Base-by-base conservation (phyloP, 805 yeast species). In the Candida pseudoglaebosa region DNA sequence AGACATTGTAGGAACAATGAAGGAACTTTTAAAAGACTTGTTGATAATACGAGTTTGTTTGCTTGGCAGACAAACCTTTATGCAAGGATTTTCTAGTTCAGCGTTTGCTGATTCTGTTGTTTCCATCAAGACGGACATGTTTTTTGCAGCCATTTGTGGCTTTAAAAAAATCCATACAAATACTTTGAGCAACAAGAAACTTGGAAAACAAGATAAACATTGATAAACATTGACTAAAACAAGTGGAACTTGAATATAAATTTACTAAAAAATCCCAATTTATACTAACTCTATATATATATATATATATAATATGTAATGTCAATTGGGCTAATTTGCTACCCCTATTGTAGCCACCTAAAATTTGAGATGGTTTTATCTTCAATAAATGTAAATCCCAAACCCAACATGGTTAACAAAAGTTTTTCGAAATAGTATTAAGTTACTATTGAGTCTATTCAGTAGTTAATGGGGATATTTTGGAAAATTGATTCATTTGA, bases 71-170 rank as follows among this genome's bases (percentile, higher is more conserved):
- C 15, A 26, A 6, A 26, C 12, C 13, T 7, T 26, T 10, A n/a
- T 26, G 15, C 29, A 26, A 5, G 29, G 29, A 13, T 26, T 26
- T 5, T 26, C 29, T n/a, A n/a, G n/a, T 13, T 15, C 6, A 26
- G 29, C 6, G 29, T 26, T 6, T 26, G 29, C n/a, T n/a, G n/a
- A n/a, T n/a, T n/a, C n/a, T n/a, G n/a, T n/a, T n/a, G n/a, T n/a
- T n/a, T n/a, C n/a, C n/a, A n/a, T n/a, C n/a, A n/a, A n/a, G n/a
- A n/a, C n/a, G n/a, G 29, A 10, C 29, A 26, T 26, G n/a, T n/a
- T 12, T 10, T 26, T 26, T 26, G 29, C 29, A 26, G 29, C 29
- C 29, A 26, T 26, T 26, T 26, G 29, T 26, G 29, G 9, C 9
- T 9, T 5, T 10, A 13, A 26, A 26, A 10, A 26, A 26, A 26